phyloP scores from a whole-genome alignment of 768 basidiomycete genomes.

The Sporobolomyces phaffii region DNA sequence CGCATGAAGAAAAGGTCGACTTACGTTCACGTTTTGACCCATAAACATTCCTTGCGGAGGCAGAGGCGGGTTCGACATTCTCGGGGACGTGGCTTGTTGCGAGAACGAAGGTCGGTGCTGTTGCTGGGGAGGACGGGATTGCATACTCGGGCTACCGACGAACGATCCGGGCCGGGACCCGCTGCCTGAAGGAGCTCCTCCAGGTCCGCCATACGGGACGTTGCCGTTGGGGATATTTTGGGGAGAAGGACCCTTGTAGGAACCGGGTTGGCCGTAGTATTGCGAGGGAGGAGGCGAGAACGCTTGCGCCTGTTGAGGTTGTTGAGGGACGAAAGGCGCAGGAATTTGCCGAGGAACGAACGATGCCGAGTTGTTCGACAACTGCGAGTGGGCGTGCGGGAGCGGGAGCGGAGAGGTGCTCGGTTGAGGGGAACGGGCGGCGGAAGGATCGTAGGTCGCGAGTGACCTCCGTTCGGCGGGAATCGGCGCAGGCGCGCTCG shows the following conservation, averaged over 20 bases:
- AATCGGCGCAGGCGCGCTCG: not conserved
- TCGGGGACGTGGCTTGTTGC: conserved; percentile 27
- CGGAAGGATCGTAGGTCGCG: conserved; percentile 29
- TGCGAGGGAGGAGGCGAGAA: conserved; percentile 24
- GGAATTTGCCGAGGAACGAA: conserved; percentile 27
- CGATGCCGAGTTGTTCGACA: conserved; percentile 11
- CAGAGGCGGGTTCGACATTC: conserved; percentile 17
- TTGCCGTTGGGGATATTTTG: conserved; percentile 39
- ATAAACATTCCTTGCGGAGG: conserved; percentile 19
- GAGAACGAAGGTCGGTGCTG: conserved; percentile 21
- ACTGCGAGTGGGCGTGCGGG: conserved; percentile 7
- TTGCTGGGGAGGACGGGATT: conserved; percentile 12
- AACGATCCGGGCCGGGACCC: conserved; percentile 28
- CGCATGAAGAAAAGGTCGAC: not conserved
- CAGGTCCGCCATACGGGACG: conserved; percentile 26
- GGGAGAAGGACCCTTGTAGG: conserved; percentile 35
- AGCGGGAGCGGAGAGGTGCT: conserved; percentile 24
- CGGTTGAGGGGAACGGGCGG: conserved; percentile 25
- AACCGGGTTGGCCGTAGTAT: conserved; percentile 25
- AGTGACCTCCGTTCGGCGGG: conserved; percentile 26
- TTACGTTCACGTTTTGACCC: conserved; percentile 14
- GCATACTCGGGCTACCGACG: conserved; percentile 26
- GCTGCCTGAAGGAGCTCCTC: conserved; percentile 19
- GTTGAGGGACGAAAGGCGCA: conserved; percentile 28
- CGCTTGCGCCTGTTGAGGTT: conserved; percentile 8